Conservation (phyloP, 768 basidiomycete species). For the Kwoniella dejecticola region DNA sequence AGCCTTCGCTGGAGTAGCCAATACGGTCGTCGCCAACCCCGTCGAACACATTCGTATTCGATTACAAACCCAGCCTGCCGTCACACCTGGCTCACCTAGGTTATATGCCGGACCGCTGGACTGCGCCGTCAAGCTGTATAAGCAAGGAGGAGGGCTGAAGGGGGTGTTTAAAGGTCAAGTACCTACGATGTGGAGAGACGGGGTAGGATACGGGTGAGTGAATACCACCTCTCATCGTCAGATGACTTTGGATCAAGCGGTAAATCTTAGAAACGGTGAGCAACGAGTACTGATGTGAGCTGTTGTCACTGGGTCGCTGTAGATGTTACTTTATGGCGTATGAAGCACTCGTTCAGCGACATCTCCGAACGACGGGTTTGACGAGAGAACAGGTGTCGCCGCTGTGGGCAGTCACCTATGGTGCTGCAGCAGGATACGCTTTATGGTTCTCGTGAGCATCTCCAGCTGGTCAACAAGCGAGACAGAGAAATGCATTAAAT, state of each 20-base stretch:
- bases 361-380: constrained; percentile 61
- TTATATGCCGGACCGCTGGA: constrained; percentile 81
- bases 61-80: constrained; percentile 79
- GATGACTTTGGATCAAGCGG: no score
- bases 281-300: no score
- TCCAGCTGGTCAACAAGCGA: no score
- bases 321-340: constrained; percentile 81
- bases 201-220: constrained; percentile 55
- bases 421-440: constrained; percentile 88
- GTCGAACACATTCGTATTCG: constrained; percentile 98
- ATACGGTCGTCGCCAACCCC: constrained; percentile 89
- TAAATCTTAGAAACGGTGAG: no score
- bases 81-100: constrained; percentile 71
- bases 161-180: constrained; percentile 93
- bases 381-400: constrained; percentile 73
- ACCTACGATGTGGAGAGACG: constrained; percentile 71
- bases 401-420: constrained; percentile 76
- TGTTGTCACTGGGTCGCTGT: no score
- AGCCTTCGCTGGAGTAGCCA: constrained; percentile 81
- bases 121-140: constrained; percentile 80
- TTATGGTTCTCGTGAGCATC: constrained; percentile 56
- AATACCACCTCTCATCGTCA: no score
- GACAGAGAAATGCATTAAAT: no score
- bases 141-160: constrained; percentile 67
- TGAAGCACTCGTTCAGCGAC: constrained; percentile 84